phyloP scores from a whole-genome alignment of 176 grass and related monocot species.

The Urochloa ruziziensis region DNA sequence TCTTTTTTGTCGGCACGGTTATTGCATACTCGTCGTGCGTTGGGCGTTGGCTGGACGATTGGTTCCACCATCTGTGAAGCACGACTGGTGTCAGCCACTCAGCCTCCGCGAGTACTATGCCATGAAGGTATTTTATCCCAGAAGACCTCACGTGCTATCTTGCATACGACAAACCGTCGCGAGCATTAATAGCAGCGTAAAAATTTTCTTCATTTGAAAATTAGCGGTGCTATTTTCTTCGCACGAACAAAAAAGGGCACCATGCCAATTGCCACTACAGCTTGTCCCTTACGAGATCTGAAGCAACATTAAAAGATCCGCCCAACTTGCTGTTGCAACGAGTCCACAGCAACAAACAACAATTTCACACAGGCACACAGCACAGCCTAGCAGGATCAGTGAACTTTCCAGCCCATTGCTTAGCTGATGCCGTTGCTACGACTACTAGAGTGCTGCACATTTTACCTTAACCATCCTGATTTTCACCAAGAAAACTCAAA shows the following conservation, averaged over 20 bases:
- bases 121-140: neutral
- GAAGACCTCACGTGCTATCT: neutral
- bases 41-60: neutral
- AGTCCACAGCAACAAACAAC: neutral
- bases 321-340: neutral
- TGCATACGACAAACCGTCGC: neutral
- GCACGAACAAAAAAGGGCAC: neutral
- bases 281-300: neutral
- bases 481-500: neutral
- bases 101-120: no score
- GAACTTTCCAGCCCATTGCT: neutral
- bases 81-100: neutral
- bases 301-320: neutral
- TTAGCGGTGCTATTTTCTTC: neutral
- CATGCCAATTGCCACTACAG: neutral
- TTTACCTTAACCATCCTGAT: neutral
- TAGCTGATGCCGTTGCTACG: no score
- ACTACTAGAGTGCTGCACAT: neutral
- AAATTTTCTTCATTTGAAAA: no score
- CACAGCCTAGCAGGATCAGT: neutral
- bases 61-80: neutral
- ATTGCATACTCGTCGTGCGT: neutral
- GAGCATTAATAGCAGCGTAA: neutral
- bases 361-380: neutral
- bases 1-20: neutral